These are phyloP conservation scores for Fusarium udum DNA, from an alignment of 2,329 filamentous ascomycete genomes.

Conservation along the genomic window DNA sequence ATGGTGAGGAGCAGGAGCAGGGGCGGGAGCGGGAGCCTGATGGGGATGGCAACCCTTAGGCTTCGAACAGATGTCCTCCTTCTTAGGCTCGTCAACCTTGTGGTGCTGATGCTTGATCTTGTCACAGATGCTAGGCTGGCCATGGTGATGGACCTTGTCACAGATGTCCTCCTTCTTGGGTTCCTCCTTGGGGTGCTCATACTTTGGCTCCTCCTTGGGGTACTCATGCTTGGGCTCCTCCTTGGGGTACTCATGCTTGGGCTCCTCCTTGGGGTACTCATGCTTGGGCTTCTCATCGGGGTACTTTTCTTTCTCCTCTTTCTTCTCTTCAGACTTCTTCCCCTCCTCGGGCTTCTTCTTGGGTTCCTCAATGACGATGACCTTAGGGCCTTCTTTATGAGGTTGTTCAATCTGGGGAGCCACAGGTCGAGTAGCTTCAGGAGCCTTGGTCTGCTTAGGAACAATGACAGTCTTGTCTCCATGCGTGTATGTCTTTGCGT, in stretches of 20 bases:
- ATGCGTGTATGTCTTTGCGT: slow-evolving; percentile 23
- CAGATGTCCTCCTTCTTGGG: slow-evolving; percentile 14
- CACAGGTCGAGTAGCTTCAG: not conserved
- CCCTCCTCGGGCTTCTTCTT: not conserved
- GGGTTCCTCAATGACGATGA: not conserved
- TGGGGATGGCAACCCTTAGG: not conserved
- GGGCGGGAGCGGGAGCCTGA: not conserved
- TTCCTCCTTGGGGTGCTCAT: not conserved
- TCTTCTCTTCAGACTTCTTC: not conserved
- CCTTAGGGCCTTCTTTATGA: not conserved
- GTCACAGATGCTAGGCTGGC: not conserved
- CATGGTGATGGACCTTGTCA: slow-evolving; percentile 6
- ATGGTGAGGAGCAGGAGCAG: not conserved
- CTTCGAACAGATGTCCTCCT: slow-evolving; percentile 22
- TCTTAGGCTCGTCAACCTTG: slow-evolving; percentile 10
- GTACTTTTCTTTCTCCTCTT: not conserved
- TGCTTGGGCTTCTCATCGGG: not conserved
- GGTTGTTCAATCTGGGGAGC: not conserved
- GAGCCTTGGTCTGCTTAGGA: slow-evolving; percentile 18
- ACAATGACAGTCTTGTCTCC: slow-evolving; percentile 21
- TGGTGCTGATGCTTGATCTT: not conserved
- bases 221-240: not conserved
- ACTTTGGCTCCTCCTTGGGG: not conserved
- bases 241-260: not conserved
- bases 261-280: not conserved